These are phyloP conservation scores for Pseudozyma sp. DNA, from an alignment of 1,284 basidiomycete genomes.

Conservation along the genomic window DNA sequence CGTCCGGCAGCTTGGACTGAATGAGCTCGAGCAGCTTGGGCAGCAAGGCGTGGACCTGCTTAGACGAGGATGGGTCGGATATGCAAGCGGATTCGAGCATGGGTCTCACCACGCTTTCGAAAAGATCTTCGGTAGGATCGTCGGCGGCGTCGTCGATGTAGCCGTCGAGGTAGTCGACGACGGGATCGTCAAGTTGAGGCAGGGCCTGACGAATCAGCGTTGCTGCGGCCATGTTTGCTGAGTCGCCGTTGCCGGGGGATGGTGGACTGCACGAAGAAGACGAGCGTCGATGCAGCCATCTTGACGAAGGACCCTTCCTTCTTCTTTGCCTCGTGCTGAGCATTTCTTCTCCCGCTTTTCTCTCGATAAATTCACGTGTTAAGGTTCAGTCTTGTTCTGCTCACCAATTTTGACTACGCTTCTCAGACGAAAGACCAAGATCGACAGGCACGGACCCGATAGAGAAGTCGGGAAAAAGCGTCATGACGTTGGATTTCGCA, in stretches of 20 bases:
- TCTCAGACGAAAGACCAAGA: not conserved
- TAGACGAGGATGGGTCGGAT: conserved; percentile 52
- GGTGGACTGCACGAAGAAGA: not conserved
- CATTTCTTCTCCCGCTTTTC: too few species aligned
- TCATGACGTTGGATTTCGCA: conserved; percentile 23
- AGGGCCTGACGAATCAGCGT: conserved; percentile 82
- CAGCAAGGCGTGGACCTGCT: conserved; percentile 47
- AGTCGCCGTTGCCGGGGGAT: not conserved
- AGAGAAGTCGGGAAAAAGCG: not conserved
- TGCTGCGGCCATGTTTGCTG: conserved; percentile 71
- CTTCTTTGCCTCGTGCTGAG: too few species aligned
- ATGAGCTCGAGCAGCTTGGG: conserved; percentile 58
- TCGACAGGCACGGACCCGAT: not conserved
- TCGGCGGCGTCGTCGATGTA: conserved; percentile 87
- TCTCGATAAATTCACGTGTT: too few species aligned
- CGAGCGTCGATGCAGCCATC: not conserved
- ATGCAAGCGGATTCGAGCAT: conserved; percentile 65
- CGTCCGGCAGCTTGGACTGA: conserved; percentile 54
- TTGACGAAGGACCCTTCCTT: not conserved
- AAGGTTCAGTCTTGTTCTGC: not conserved
- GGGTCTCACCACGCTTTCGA: conserved; percentile 59
- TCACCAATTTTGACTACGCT: not conserved
- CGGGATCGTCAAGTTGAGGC: conserved; percentile 89
- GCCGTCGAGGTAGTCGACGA: conserved; percentile 91
- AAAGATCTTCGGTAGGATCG: conserved; percentile 57